Percentiles rank a stretch among this genome's conserved stretches.
These are phyloP conservation scores for Populus nigra DNA, from an alignment of 345 rosid genomes.

Conservation along the genomic window DNA sequence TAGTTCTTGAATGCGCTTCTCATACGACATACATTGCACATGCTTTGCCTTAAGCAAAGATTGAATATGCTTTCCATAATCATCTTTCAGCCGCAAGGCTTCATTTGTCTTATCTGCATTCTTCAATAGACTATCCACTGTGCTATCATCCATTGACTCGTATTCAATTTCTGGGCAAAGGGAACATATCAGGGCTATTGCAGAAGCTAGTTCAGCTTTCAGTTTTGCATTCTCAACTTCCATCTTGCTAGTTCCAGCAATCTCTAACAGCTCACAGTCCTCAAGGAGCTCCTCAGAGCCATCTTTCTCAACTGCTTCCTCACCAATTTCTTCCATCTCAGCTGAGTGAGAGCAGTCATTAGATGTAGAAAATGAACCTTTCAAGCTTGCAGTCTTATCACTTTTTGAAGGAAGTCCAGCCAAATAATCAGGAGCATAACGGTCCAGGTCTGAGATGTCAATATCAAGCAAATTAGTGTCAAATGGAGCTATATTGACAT, in stretches of 20 bases:
- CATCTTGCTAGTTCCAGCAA: slow-evolving; percentile 89
- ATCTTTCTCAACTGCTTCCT: slow-evolving; percentile 45
- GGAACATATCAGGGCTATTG: slow-evolving; percentile 71
- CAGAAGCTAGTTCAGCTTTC: slow-evolving; percentile 97
- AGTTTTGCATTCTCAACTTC: slow-evolving; percentile 98
- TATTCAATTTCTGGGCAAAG: slow-evolving; percentile 61
- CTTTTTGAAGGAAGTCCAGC: slow-evolving; percentile 46
- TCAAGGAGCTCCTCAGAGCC: slow-evolving; percentile 53
- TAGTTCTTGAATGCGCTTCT: slow-evolving; percentile 88
- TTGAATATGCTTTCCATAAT: slow-evolving; percentile 66
- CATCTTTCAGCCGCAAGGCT: slow-evolving; percentile 85
- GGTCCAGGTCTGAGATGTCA: slow-evolving; percentile 69
- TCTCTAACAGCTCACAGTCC: slow-evolving; percentile 65
- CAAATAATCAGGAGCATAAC: slow-evolving; percentile 84
- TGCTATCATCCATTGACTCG: slow-evolving; percentile 62
- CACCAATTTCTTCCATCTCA: slow-evolving; percentile 50
- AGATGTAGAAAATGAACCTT: slow-evolving; percentile 59
- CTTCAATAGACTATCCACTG: slow-evolving; percentile 54
- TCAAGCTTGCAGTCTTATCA: slow-evolving; percentile 52
- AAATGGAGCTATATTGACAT: slow-evolving; percentile 83
- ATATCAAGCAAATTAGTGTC: slow-evolving; percentile 75
- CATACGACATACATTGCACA: slow-evolving; percentile 72
- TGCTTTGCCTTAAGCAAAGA: slow-evolving; percentile 77
- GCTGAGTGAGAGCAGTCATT: slow-evolving; percentile 60
- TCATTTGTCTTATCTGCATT: slow-evolving; percentile 76